These are phyloP conservation scores for thale cress (Arabidopsis thaliana) DNA, from an alignment of 345 rosid genomes.

Conservation along the genomic window TAIR10.1 NC_003074.8:22741001-22741500, in stretches of 20 bases:
- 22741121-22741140: slow-evolving; percentile 47
- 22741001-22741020: slow-evolving; percentile 10
- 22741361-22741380: background rate
- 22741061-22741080: slow-evolving; percentile 38
- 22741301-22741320: slow-evolving; percentile 3
- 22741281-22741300: slow-evolving; percentile 27
- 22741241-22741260: slow-evolving; percentile 35
- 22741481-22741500: background rate
- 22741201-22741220: background rate
- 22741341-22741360: slow-evolving; percentile 27
- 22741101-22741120: slow-evolving; percentile 41
- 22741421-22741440: background rate
- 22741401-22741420: background rate
- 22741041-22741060: slow-evolving; percentile 5
- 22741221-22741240: slow-evolving; percentile 27
- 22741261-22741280: slow-evolving; percentile 47
- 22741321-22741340: slow-evolving; percentile 28
- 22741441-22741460: slow-evolving; percentile 5
- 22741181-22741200: slow-evolving; percentile 5
- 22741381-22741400: background rate
- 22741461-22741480: no score
- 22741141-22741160: slow-evolving; percentile 41
- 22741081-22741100: slow-evolving; percentile 46
- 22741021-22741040: background rate
- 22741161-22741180: slow-evolving; percentile 10